These are phyloP conservation scores for Xylaria sp. DNA, from an alignment of 2,329 filamentous ascomycete species.

Conservation along the genomic window DNA sequence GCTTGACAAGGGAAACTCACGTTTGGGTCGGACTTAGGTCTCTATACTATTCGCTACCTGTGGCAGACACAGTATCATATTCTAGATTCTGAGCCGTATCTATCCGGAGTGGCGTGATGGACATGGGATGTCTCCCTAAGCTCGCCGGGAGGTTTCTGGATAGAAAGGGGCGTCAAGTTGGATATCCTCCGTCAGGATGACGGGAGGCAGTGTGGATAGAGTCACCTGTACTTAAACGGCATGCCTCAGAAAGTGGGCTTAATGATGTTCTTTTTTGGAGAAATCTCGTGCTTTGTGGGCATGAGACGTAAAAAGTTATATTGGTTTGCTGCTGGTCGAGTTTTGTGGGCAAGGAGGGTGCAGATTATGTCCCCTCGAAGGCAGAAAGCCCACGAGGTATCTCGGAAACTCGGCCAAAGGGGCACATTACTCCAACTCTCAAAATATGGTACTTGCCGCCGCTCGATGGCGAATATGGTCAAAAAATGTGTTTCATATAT, in stretches of 20 bases:
- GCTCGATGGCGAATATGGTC: not conserved
- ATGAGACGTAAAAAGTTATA: not conserved
- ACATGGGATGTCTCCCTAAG: not conserved
- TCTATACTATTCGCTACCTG: not conserved
- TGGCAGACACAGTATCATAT: not conserved
- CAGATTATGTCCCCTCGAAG: not conserved
- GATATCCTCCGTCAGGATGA: not conserved
- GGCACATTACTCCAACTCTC: not conserved
- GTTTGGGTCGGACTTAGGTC: not conserved
- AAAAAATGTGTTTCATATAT: not conserved
- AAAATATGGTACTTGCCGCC: not conserved
- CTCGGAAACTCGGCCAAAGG: not conserved
- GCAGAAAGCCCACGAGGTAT: not conserved
- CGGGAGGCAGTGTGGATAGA: not conserved
- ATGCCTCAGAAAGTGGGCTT: not conserved
- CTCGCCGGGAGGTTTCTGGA: not conserved
- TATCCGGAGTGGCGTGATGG: not conserved
- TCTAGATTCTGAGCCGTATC: not conserved
- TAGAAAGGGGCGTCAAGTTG: slow-evolving; percentile 1
- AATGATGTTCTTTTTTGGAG: not conserved
- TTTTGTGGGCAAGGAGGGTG: no score
- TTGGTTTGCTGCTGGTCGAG: not conserved
- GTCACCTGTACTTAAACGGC: not conserved
- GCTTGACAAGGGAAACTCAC: not conserved
- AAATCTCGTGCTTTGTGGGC: not conserved